Conservation (phyloP, 2,329 filamentous ascomycete genomes). For the Aureobasidium sp. region DNA sequence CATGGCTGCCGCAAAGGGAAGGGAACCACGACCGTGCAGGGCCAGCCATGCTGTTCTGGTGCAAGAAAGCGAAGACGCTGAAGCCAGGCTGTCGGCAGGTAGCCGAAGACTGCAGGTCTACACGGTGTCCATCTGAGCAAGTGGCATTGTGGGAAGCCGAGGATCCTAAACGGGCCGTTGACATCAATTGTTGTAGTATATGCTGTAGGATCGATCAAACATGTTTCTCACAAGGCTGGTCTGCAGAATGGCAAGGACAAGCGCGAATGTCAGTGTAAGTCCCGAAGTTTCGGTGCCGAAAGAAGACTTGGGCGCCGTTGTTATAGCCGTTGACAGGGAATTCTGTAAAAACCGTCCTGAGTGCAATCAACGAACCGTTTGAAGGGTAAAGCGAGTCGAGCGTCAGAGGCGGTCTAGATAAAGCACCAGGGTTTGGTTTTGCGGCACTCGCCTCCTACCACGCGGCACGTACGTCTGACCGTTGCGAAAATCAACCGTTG, state of each 20-base stretch:
- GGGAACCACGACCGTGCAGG: slow-evolving; percentile 10
- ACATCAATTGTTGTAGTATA: slow-evolving; percentile 10
- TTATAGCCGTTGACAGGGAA: slow-evolving; percentile 10
- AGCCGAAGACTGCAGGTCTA: background rate
- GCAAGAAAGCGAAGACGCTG: background rate
- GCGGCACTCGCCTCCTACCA: background rate
- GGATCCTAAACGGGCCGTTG: slow-evolving; percentile 4
- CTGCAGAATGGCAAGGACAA: background rate
- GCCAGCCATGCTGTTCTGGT: slow-evolving; percentile 2
- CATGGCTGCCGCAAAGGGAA: background rate
- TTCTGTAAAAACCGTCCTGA: background rate
- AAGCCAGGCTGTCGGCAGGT: background rate
- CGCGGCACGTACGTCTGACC: background rate
- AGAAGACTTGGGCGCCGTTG: background rate
- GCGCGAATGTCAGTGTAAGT: background rate
- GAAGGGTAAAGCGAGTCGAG: background rate
- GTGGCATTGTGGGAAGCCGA: background rate
- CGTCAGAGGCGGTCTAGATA: background rate
- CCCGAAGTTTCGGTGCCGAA: background rate
- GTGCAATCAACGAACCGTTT: slow-evolving; percentile 2
- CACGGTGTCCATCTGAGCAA: background rate
- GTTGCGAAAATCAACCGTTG: slow-evolving; percentile 10
- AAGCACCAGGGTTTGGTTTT: no score
- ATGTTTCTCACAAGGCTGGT: background rate
- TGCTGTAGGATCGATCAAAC: background rate